These are phyloP conservation scores for Pseudognaphalium luteoalbum DNA, from an alignment of 129 eudicot genomes.

Conservation along the genomic window DNA sequence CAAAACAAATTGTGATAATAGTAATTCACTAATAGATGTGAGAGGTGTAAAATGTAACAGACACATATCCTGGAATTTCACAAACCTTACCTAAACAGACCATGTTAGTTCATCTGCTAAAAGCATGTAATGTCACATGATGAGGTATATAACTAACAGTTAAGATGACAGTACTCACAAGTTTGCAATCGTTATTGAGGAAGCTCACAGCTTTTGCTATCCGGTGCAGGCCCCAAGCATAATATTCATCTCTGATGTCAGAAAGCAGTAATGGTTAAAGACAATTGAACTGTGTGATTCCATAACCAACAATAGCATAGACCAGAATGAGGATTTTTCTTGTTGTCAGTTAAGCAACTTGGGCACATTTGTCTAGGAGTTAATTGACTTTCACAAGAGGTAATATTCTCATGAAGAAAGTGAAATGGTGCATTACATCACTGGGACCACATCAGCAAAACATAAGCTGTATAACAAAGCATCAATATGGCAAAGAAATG, in stretches of 20 bases:
- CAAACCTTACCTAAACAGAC: constrained; percentile 14
- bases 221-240: constrained; percentile 90
- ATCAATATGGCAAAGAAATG: neutral
- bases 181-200: constrained; percentile 87
- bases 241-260: constrained; percentile 76
- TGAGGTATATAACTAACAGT: neutral
- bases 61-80: constrained; percentile 1
- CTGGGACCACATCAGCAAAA: neutral
- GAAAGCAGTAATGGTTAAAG: neutral
- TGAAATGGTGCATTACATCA: neutral
- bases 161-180: constrained; percentile 47
- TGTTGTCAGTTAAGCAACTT: neutral
- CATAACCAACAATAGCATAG: neutral
- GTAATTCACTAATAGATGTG: neutral
- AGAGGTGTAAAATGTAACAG: constrained; percentile 12
- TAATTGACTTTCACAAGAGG: neutral
- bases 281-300: neutral
- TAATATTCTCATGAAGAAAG: neutral
- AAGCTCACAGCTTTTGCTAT: constrained; percentile 95
- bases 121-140: constrained; percentile 6
- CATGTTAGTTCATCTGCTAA: neutral
- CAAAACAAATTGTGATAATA: neutral
- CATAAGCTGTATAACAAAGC: neutral
- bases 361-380: neutral
- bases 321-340: neutral